Conservation (phyloP, 345 rosid species). For the Salix arbutifolia region DNA sequence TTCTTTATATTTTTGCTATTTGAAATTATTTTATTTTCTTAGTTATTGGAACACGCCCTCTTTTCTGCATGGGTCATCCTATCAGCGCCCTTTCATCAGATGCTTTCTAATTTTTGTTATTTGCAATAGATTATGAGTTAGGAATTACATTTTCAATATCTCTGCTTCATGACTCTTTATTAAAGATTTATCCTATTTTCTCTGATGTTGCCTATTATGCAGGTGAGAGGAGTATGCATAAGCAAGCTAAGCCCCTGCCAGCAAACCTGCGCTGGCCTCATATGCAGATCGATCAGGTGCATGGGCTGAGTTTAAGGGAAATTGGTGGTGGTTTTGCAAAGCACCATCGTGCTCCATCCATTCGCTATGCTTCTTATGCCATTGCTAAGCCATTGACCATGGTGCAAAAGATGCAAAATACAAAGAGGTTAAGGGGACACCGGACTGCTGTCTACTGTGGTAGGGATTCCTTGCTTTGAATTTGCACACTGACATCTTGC, state of each 20-base stretch:
- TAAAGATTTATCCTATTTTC: not conserved
- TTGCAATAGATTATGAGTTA: not conserved
- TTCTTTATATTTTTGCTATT: not conserved
- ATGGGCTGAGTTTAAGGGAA: conserved; percentile 81
- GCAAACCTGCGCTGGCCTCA: conserved; percentile 93
- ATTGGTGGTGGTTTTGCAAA: conserved; percentile 94
- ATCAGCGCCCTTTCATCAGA: not conserved
- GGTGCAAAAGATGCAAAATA: conserved; percentile 97
- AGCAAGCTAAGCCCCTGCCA: conserved; percentile 46
- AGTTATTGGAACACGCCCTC: too few species aligned
- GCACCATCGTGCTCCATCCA: conserved; percentile 92
- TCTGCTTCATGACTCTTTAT: not conserved
- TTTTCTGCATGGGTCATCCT: not conserved
- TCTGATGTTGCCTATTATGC: conserved; percentile 11
- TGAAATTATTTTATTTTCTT: not conserved
- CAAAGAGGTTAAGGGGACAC: conserved; percentile 87
- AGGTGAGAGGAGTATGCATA: conserved; percentile 38
- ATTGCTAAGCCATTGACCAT: conserved; percentile 92
- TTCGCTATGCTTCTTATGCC: conserved; percentile 81
- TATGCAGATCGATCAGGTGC: conserved; percentile 80
- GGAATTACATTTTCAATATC: not conserved
- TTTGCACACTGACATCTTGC: not conserved
- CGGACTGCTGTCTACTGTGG: conserved; percentile 98
- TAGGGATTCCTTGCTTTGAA: conserved; percentile 26
- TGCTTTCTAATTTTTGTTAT: not conserved